phyloP scores from a whole-genome alignment of 768 basidiomycete genomes.

The Mycena alexandri region DNA sequence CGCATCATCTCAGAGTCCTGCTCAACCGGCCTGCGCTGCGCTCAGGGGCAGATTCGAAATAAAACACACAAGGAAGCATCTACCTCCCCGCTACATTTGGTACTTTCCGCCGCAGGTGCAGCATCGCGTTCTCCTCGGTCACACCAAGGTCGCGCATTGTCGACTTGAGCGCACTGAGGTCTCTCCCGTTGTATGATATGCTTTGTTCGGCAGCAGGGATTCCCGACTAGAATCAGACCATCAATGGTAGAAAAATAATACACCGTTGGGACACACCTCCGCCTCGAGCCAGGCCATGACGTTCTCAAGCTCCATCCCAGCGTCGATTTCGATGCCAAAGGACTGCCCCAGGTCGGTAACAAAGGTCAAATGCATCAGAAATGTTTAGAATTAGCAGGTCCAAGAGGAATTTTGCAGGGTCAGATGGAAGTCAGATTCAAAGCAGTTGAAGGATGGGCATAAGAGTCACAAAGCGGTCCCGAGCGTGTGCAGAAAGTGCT shows the following conservation, averaged over 20 bases:
- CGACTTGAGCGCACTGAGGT: conserved; percentile 73
- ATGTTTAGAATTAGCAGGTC: neutral
- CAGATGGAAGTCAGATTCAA: neutral
- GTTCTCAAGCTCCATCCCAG: conserved; percentile 91
- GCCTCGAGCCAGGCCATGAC: conserved; percentile 95
- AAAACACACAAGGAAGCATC: neutral
- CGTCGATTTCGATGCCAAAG: conserved; percentile 85
- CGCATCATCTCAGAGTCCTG: conserved; percentile 94
- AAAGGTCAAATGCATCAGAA: conserved; percentile 78
- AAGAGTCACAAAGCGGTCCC: conserved; percentile 21
- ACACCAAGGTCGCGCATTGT: conserved; percentile 80
- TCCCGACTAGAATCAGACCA: conserved; percentile 66
- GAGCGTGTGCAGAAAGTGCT: conserved; percentile 31
- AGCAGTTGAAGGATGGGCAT: conserved; percentile 4
- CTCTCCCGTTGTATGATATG: conserved; percentile 75
- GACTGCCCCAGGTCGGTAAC: conserved; percentile 74
- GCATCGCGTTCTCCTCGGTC: conserved; percentile 67
- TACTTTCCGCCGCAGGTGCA: conserved; percentile 76
- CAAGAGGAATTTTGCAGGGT: conserved; percentile 4
- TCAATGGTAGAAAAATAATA: neutral
- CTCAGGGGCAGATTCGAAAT: neutral
- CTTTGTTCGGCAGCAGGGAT: conserved; percentile 80
- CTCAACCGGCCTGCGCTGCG: conserved; percentile 65
- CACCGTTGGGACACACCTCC: conserved; percentile 72
- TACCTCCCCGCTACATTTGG: conserved; percentile 59